Percentiles rank a stretch among this genome's conserved stretches.
phyloP scores from a whole-genome alignment of 805 yeast genomes.

The Geotrichum ghanense region DNA sequence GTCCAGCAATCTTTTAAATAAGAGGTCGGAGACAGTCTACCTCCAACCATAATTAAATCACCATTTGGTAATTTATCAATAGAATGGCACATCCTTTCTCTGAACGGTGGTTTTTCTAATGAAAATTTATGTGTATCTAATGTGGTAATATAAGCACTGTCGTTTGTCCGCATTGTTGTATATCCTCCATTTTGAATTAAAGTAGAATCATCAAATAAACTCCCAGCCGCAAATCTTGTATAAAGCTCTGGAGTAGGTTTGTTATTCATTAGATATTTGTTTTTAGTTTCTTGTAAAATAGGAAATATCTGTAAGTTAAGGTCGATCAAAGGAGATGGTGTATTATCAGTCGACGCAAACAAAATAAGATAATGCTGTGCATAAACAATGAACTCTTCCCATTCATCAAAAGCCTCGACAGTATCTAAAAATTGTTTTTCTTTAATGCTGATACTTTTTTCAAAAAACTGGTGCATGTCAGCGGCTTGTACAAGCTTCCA shows the following conservation, averaged over 20 bases:
- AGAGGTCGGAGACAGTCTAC: conserved; percentile 50
- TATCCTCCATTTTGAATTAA: conserved; percentile 29
- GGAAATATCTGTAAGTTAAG: not conserved
- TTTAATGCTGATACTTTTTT: conserved; percentile 28
- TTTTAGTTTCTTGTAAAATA: conserved; percentile 6
- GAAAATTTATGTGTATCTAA: conserved; percentile 3
- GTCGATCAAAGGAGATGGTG: not conserved
- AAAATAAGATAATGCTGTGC: conserved; percentile 64
- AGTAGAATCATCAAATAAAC: conserved; percentile 7
- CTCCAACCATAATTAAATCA: conserved; percentile 43
- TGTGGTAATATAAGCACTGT: conserved; percentile 8
- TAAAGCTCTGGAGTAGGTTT: conserved; percentile 10
- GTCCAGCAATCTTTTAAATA: conserved; percentile 36
- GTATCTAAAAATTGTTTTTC: conserved; percentile 31
- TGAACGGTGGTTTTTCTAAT: conserved; percentile 19
- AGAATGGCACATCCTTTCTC: conserved; percentile 46
- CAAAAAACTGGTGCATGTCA: conserved; percentile 56
- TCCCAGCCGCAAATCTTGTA: conserved; percentile 35
- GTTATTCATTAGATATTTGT: not conserved
- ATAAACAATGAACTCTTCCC: conserved; percentile 69
- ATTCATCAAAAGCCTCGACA: conserved; percentile 68
- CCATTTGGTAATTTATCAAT: conserved; percentile 27
- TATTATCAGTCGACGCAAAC: conserved; percentile 44
- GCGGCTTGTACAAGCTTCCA: conserved; percentile 25
- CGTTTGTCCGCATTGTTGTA: conserved; percentile 12